These are phyloP conservation scores for Sugiyamaella grinbergsii DNA, from an alignment of 1,139 yeast genomes.

Conservation along the genomic window DNA sequence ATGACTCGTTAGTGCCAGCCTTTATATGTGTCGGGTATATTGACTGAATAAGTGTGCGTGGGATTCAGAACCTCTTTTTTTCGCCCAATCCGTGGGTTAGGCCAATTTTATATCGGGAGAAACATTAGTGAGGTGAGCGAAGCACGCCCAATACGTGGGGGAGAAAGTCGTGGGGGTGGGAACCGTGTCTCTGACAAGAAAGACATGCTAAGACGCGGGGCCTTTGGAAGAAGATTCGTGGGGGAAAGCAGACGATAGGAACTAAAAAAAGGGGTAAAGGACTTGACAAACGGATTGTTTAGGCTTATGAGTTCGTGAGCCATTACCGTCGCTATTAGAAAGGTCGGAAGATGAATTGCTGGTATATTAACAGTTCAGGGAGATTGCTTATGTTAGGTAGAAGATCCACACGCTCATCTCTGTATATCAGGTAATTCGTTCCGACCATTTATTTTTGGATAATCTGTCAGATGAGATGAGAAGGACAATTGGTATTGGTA, in stretches of 20 bases:
- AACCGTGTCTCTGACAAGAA: not conserved
- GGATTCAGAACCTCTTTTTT: not conserved
- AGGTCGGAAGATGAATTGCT: no score
- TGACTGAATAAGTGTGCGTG: slow-evolving; percentile 1
- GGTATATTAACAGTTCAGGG: no score
- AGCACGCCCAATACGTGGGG: slow-evolving; percentile 1
- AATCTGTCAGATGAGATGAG: not conserved
- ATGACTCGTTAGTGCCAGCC: no score
- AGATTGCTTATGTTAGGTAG: no score
- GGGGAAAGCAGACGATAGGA: no score
- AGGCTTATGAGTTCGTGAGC: not conserved
- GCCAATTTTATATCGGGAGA: not conserved
- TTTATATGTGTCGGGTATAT: not conserved
- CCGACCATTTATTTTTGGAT: not conserved
- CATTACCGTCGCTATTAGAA: not conserved
- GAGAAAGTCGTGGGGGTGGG: slow-evolving; percentile 3
- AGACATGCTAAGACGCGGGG: not conserved
- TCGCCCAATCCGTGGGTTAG: not conserved
- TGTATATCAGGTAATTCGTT: not conserved
- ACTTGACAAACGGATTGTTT: no score
- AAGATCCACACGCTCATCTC: not conserved
- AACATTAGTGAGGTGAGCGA: slow-evolving; percentile 1
- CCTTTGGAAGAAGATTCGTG: not conserved
- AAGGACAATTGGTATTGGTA: no score
- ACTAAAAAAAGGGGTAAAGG: no score